Base-by-base conservation (phyloP, 495 filamentous ascomycete genomes). In the Podospora appendiculata region DNA sequence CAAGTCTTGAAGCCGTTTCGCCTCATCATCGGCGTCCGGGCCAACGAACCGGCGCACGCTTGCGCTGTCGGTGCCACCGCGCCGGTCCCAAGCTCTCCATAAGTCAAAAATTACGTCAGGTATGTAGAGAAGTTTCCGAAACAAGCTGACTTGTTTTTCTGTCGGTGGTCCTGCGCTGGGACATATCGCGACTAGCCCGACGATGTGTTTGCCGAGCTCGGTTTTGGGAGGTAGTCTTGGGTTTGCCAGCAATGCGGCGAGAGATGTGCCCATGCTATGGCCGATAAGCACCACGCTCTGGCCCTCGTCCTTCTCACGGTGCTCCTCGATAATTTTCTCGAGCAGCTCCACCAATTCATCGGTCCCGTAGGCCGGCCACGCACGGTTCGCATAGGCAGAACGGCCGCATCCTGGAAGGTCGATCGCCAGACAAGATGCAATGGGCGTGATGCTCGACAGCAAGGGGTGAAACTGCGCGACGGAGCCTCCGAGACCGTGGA, bases 401-500 rank as follows among this genome's bases (percentile, higher is more conserved):
- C 81, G 69, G 32, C 92, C 92, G 54, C 90, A 95, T 32, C 92
- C 92, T 2, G 92, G 92, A 2, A 96, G 71, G 66, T 97, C 92
- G 51, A 96, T 85, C 6, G 87, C 87, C 13, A 97, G 79, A 59
- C 89, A 95, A n/a, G 91, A 85, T 1, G 87, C 88, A 17, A 90
- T 72, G 54, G 94, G 89, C 12, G 87, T 84, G 35, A 97, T 73
- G 65, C 87, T 91, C 1, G 82, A 86, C 11, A 97, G 76, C 6
- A 96, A 69, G 36, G 89, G 81, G 53, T 86, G 78, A 65, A 96
- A 96, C 64, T 96, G 92, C 7, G 89, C 86, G 12, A 91, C 70
- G 2, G 88, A 95, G 32, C 92, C 92, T 17, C 92, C 92, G 35
- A 97, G 78, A 12, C 92, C 92, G 62, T 96, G 92, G 48, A 96